Evolutionary conservation across 768 basidiomycete species (phyloP).

Genomic region (Mycena metata): DNA sequence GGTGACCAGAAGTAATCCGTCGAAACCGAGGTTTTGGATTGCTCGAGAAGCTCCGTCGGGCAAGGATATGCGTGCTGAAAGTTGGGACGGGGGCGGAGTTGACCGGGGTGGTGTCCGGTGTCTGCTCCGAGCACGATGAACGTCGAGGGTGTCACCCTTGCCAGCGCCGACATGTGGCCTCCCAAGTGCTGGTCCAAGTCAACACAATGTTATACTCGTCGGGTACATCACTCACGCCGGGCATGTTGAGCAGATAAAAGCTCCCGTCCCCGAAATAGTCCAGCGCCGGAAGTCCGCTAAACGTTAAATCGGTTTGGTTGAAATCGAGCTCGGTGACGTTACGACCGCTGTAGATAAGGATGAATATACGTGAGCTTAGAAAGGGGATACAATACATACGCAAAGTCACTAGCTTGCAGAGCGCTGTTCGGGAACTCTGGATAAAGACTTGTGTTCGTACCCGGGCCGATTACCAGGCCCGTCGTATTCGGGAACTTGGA

Average conservation of each 20-base stretch:
- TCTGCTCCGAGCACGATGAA: conserved; percentile 38
- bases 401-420: conserved; percentile 33
- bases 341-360: conserved; percentile 24
- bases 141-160: conserved; percentile 34
- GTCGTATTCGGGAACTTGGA: conserved; percentile 25
- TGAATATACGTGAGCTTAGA: not conserved
- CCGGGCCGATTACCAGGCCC: conserved; percentile 29
- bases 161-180: conserved; percentile 37
- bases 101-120: conserved; percentile 33
- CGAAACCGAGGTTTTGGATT: conserved; percentile 25
- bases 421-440: conserved; percentile 30
- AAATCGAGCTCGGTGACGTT: conserved; percentile 29
- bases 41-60: conserved; percentile 27
- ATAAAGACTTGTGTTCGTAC: conserved; percentile 32
- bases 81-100: conserved; percentile 29
- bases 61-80: conserved; percentile 33
- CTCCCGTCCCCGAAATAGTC: conserved; percentile 35
- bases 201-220: not conserved
- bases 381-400: conserved; percentile 20
- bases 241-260: conserved; percentile 36
- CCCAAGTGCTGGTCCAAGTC: conserved; percentile 22
- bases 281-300: conserved; percentile 30
- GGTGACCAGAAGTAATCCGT: conserved; percentile 34
- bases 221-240: conserved; percentile 27
- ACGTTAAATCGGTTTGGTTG: conserved; percentile 14